Conservation (phyloP, 208 protist species). For the Trypanosoma scelopori region DNA sequence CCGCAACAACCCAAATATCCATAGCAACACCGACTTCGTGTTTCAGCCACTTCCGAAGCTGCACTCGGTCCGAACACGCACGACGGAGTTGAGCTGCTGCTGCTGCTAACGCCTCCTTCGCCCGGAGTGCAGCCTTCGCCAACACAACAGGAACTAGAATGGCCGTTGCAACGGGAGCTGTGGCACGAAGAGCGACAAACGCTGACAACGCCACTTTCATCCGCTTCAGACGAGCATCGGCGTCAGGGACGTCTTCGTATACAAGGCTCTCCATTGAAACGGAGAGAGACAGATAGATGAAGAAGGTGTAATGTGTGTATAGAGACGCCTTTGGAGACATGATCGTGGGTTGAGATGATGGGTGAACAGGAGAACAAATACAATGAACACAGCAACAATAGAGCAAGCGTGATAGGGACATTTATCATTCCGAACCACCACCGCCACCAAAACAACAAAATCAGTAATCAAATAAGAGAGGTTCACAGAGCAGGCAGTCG, state of each 20-base stretch:
- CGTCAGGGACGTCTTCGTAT: conserved; percentile 22
- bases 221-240: conserved; percentile 9
- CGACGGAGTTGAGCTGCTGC: conserved; percentile 2
- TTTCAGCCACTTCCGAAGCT: conserved; percentile 19
- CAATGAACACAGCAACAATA: background rate
- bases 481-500: too few species aligned
- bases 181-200: conserved; percentile 10
- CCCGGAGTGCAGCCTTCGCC: background rate
- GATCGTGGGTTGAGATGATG: too few species aligned
- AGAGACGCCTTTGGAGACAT: background rate
- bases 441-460: too few species aligned
- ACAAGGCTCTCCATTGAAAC: conserved; percentile 22
- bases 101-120: background rate
- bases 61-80: conserved; percentile 13
- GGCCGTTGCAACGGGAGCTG: conserved; percentile 8
- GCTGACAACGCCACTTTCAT: conserved; percentile 17
- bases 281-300: too few species aligned
- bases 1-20: conserved; percentile 17
- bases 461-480: too few species aligned
- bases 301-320: too few species aligned
- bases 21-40: background rate
- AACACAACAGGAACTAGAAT: conserved; percentile 22
- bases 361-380: background rate
- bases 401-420: too few species aligned
- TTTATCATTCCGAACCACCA: too few species aligned